Percentiles rank a stretch among this genome's conserved stretches.
Evolutionary conservation across 306 rosid genomes (phyloP).

Genomic region (Quercus dentata): DNA sequence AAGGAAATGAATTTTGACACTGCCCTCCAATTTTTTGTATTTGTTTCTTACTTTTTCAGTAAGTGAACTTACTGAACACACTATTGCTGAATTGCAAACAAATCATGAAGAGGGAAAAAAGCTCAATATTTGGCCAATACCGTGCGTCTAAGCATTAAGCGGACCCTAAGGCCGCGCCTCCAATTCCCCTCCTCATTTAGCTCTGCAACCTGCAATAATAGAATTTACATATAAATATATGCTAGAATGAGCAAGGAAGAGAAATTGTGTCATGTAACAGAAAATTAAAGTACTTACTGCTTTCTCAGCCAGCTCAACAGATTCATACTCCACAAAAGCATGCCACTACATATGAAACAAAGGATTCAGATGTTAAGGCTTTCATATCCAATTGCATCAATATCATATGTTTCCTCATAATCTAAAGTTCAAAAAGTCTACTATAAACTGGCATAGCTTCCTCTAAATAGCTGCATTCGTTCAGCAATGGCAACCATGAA

Average conservation of each 20-base stretch:
- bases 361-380: conserved; percentile 20
- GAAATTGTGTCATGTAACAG: conserved; percentile 14
- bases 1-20: not conserved
- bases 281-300: conserved; percentile 64
- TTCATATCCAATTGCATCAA: not conserved
- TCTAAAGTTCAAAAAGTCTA: not conserved
- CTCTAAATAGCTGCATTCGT: not conserved
- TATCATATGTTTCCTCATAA: not conserved
- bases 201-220: conserved; percentile 66
- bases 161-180: conserved; percentile 91
- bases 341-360: conserved; percentile 68
- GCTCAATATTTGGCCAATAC: conserved; percentile 30
- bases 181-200: conserved; percentile 88
- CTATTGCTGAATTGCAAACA: not conserved
- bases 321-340: conserved; percentile 96
- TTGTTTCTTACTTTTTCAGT: not conserved
- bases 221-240: not conserved
- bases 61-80: not conserved
- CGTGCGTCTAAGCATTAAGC: conserved; percentile 68
- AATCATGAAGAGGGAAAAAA: not conserved
- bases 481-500: not conserved
- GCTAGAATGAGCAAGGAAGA: not conserved
- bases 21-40: not conserved
- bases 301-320: conserved; percentile 91
- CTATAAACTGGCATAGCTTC: not conserved